A percentile compares a stretch with the other conserved stretches of the same genome.
Conservation (phyloP, 2,329 filamentous ascomycete species). For the Apiospora rasikravindrae region DNA sequence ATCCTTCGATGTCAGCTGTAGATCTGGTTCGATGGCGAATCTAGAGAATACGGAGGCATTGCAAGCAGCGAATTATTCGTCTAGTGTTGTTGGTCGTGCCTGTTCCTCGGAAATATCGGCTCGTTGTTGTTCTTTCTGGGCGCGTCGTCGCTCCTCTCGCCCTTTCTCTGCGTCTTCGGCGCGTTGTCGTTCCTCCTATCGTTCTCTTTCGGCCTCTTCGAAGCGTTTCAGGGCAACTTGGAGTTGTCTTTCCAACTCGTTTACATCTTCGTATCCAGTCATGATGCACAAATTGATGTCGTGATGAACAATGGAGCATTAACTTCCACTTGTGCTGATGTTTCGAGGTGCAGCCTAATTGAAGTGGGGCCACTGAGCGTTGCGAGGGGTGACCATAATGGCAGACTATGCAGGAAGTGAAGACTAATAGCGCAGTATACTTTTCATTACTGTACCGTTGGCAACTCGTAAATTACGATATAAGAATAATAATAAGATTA, state of each 20-base stretch:
- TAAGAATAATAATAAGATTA: background rate
- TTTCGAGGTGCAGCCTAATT: constrained; percentile 2
- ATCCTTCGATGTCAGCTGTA: constrained; percentile 33
- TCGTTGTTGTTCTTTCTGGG: background rate
- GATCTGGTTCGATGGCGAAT: constrained; percentile 29
- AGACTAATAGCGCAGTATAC: background rate
- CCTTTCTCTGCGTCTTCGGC: background rate
- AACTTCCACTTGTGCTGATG: background rate
- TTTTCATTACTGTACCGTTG: background rate
- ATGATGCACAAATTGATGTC: background rate
- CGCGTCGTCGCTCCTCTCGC: background rate
- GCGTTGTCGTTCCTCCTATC: constrained; percentile 18
- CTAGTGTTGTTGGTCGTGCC: constrained; percentile 34
- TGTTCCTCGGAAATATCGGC: constrained; percentile 28
- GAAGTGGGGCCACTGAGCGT: background rate
- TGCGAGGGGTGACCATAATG: background rate
- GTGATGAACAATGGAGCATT: background rate
- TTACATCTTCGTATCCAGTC: background rate
- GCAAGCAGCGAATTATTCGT: constrained; percentile 39
- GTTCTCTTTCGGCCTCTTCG: background rate
- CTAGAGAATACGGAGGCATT: constrained; percentile 34
- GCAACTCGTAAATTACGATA: background rate
- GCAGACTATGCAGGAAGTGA: too few relatives aligned
- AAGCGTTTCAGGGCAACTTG: background rate
- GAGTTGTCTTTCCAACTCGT: background rate